phyloP scores from a whole-genome alignment of 768 basidiomycete species.

The Tulasnella sp. region DNA sequence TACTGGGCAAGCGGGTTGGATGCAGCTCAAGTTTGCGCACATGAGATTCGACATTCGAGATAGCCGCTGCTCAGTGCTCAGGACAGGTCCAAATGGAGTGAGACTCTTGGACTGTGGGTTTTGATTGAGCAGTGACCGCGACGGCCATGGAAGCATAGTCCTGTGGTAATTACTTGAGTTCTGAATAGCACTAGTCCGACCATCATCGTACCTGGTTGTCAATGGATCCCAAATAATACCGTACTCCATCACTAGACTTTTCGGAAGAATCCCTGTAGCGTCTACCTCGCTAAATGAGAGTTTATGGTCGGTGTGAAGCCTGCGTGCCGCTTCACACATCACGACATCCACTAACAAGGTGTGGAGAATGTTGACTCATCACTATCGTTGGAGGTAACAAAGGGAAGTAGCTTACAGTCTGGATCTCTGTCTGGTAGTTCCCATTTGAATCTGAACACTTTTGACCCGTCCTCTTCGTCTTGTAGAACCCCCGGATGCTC shows the following conservation, averaged over 20 bases:
- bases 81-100: too few relatives aligned
- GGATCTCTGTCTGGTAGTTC: constrained; percentile 41
- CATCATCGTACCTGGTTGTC: background rate
- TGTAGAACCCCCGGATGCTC: constrained; percentile 37
- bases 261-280: constrained; percentile 47
- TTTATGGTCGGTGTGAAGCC: constrained; percentile 42
- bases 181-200: too few relatives aligned
- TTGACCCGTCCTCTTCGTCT: constrained; percentile 28
- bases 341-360: constrained; percentile 49
- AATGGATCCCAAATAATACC: constrained; percentile 9
- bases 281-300: constrained; percentile 51
- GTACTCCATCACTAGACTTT: constrained; percentile 35
- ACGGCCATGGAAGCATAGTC: constrained; percentile 13
- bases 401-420: constrained; percentile 41
- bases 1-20: background rate
- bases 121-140: too few relatives aligned
- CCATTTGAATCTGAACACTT: constrained; percentile 54
- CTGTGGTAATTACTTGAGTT: background rate
- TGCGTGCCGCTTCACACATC: constrained; percentile 47
- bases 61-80: background rate
- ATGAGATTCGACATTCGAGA: background rate
- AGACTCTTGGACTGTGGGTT: background rate
- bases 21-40: background rate
- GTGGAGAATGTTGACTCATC: constrained; percentile 12
- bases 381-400: background rate